phyloP scores from a whole-genome alignment of 345 rosid genomes.

The Lenwebbia sp. region DNA sequence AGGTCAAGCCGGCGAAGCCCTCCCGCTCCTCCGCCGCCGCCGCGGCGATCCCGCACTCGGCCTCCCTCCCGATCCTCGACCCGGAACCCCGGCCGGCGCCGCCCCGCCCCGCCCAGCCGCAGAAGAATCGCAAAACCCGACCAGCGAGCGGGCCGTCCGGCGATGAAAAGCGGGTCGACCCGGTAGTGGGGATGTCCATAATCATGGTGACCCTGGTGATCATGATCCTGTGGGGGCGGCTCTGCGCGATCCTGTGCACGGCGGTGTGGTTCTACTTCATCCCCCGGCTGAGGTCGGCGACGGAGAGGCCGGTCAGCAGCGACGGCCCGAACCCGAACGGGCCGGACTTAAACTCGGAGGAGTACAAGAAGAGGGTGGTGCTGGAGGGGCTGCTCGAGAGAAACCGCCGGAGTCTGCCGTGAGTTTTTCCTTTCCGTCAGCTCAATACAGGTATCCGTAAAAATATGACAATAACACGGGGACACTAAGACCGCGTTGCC shows the following conservation, averaged over 20 bases:
- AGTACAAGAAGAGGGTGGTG: constrained; percentile 51
- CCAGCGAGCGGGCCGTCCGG: neutral
- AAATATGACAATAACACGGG: neutral
- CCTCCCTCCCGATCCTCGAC: neutral
- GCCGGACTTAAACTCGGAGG: constrained; percentile 29
- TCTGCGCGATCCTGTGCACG: constrained; percentile 58
- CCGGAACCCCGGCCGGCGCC: neutral
- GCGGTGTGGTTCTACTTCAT: constrained; percentile 46
- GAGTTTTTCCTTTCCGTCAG: neutral
- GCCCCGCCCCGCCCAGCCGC: neutral
- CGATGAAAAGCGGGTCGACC: constrained; percentile 10
- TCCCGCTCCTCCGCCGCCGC: neutral
- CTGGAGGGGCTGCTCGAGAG: constrained; percentile 69
- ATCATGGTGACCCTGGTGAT: constrained; percentile 39
- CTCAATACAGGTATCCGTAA: neutral
- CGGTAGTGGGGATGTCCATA: constrained; percentile 44
- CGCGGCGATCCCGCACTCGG: neutral
- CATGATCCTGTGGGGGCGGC: constrained; percentile 46
- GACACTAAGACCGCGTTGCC: neutral
- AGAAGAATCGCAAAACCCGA: neutral
- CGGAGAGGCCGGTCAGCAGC: neutral
- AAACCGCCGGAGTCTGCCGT: constrained; percentile 16
- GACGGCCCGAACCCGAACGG: neutral
- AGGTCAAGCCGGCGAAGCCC: neutral
- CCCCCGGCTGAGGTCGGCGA: constrained; percentile 20